These are phyloP conservation scores for Hordeum marinum DNA, from an alignment of 176 grass and related monocot genomes.

Conservation along the genomic window DNA sequence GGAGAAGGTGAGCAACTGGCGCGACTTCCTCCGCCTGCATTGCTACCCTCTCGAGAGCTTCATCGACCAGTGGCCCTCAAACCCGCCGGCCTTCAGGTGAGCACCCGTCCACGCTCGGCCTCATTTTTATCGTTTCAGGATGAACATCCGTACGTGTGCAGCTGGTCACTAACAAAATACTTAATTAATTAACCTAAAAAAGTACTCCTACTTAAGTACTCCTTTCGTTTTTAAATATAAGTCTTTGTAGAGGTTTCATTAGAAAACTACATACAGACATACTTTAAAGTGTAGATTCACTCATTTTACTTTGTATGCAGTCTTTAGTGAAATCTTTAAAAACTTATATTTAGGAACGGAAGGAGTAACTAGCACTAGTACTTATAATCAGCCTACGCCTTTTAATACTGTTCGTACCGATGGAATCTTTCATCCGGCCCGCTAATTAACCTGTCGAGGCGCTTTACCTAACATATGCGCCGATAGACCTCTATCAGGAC, in stretches of 20 bases:
- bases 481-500: neutral
- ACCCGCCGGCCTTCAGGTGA: conserved; percentile 69
- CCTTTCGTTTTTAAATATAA: no score
- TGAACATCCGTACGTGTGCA: neutral
- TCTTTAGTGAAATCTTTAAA: no score
- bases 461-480: neutral
- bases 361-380: neutral
- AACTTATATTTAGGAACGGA: no score
- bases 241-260: no score
- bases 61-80: conserved; percentile 76
- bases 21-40: conserved; percentile 86
- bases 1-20: conserved; percentile 84
- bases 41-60: conserved; percentile 77
- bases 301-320: no score
- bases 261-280: no score
- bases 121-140: neutral
- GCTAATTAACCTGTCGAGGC: neutral
- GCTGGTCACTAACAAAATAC: neutral
- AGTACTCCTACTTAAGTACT: no score
- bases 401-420: neutral
- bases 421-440: neutral
- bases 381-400: neutral
- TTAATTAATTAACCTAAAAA: neutral
- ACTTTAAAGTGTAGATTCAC: no score
- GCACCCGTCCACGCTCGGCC: neutral